Evolutionary conservation across 148 eudicot species (phyloP), one percentile per base, ranked within the genome.

Genomic region (Chenopodium berlandieri): DNA sequence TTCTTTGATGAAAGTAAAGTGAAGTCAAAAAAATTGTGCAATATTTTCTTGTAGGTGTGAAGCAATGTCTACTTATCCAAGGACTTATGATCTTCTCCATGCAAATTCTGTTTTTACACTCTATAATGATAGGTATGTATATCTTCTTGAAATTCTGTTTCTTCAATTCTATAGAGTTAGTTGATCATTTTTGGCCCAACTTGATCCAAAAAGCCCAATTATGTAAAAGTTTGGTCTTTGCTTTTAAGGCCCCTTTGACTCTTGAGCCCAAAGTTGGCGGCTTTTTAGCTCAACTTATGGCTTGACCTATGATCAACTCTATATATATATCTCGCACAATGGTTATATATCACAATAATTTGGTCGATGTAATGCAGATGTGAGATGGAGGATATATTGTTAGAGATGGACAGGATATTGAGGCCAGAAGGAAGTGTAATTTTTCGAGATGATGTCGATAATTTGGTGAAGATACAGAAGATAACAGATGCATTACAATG

Each of bases 21-120:
- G 23, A 23, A 23, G 23, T 23, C 0, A 40, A 1, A 20, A 7
- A 20, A 64, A 23, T 23, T 64, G 11, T 70, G 70, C 11, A 66
- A 48, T 54, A 23, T 75, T 80, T 58, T 19, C 11, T 63, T 88
- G 74, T 69, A 92, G 94, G 97, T 90, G 97, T 82, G 92, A 92
- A 85, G 97, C 94, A 5, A 91, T 92, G 91, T 92, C 97, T 10
- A 92, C 94, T 40, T 92, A 92, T 75, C 97, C 97, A 46, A 88
- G 94, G 84, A 92, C 97, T 0, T 92, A 92, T 34, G 97, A 91
- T 80, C 87, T 92, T 31, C 84, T 92, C 60, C 97, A 92, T 76
- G 91, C 91, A 2, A 89, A 89, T 88, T 86, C 91, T 4, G 19
- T 92, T 8, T 92, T 92, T 78, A 91, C 91, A 9, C 89, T 92